Evolutionary conservation across 768 basidiomycete genomes (phyloP).

Genomic region (Gyrodon lividus): DNA sequence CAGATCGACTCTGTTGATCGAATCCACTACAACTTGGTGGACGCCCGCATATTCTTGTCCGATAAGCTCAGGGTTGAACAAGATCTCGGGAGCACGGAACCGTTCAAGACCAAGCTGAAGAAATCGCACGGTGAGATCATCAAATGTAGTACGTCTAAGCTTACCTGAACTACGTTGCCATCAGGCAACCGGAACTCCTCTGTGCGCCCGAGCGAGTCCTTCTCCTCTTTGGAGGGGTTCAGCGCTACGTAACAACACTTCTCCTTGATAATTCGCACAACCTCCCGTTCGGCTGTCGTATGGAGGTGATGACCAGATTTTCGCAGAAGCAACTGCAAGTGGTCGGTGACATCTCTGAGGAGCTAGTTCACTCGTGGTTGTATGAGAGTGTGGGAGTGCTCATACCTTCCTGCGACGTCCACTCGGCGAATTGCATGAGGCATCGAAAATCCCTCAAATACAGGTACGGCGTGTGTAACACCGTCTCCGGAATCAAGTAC

Average conservation of each 20-base stretch:
- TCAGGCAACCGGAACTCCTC: conserved; percentile 95
- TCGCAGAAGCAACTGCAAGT: conserved; percentile 89
- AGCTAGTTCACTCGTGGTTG: neutral
- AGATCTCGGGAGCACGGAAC: conserved; percentile 94
- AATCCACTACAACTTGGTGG: conserved; percentile 98
- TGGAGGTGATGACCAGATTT: conserved; percentile 94
- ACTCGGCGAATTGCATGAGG: conserved; percentile 96
- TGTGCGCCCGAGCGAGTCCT: conserved; percentile 70
- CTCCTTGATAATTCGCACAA: conserved; percentile 97
- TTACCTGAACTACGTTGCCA: conserved; percentile 87
- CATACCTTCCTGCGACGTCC: conserved; percentile 92
- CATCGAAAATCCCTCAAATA: conserved; percentile 99
- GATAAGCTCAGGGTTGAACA: conserved; percentile 96
- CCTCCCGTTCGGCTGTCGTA: conserved; percentile 95
- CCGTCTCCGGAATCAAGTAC: conserved; percentile 99
- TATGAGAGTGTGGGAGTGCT: neutral
- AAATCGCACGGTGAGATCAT: conserved; percentile 12
- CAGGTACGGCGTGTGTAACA: conserved; percentile 97
- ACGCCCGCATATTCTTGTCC: conserved; percentile 97
- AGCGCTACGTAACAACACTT: conserved; percentile 95
- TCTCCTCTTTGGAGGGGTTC: conserved; percentile 94
- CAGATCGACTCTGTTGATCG: conserved; percentile 92
- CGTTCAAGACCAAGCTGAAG: conserved; percentile 87
- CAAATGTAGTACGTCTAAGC: conserved; percentile 19
- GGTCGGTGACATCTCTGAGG: conserved; percentile 90